A percentile compares a stretch with the other conserved stretches of the same genome.
These are phyloP conservation scores for Achlya hypogyna DNA, from an alignment of 352 stramenopile species.

Conservation along the genomic window DNA sequence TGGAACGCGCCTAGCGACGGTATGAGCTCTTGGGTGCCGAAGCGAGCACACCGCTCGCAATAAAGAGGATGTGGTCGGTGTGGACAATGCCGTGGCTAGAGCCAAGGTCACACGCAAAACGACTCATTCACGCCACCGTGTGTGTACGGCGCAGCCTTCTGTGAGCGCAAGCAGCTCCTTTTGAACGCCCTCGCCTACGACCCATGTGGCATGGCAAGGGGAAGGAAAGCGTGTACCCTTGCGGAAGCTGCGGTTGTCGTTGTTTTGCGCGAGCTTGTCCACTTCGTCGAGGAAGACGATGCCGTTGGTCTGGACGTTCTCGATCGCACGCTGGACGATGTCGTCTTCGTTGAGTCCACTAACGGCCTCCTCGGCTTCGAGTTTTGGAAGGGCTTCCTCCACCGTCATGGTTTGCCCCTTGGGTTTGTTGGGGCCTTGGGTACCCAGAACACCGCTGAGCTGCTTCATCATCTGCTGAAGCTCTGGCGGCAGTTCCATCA, in stretches of 20 bases:
- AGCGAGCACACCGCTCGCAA: slow-evolving; percentile 53
- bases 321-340: slow-evolving; percentile 57
- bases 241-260: slow-evolving; percentile 74
- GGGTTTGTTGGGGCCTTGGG: slow-evolving; percentile 15
- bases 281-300: slow-evolving; percentile 99
- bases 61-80: slow-evolving; percentile 99
- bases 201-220: background rate
- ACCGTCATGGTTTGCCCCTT: slow-evolving; percentile 58
- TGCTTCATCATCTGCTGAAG: slow-evolving; percentile 78
- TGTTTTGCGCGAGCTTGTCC: slow-evolving; percentile 94
- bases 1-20: slow-evolving; percentile 88
- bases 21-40: background rate
- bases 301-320: slow-evolving; percentile 93
- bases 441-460: slow-evolving; percentile 32
- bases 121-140: slow-evolving; percentile 55
- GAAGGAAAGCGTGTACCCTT: slow-evolving; percentile 25
- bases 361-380: slow-evolving; percentile 65
- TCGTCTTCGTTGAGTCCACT: slow-evolving; percentile 68
- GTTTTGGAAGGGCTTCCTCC: slow-evolving; percentile 56
- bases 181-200: slow-evolving; percentile 93
- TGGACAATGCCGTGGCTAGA: slow-evolving; percentile 88
- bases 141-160: slow-evolving; percentile 93
- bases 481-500: slow-evolving; percentile 78
- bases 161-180: slow-evolving; percentile 98
- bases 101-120: background rate